Percentiles rank a stretch among this genome's conserved stretches.
These are phyloP conservation scores for Primulina eburnea DNA, from an alignment of 257 asterid genomes.

Conservation along the genomic window DNA sequence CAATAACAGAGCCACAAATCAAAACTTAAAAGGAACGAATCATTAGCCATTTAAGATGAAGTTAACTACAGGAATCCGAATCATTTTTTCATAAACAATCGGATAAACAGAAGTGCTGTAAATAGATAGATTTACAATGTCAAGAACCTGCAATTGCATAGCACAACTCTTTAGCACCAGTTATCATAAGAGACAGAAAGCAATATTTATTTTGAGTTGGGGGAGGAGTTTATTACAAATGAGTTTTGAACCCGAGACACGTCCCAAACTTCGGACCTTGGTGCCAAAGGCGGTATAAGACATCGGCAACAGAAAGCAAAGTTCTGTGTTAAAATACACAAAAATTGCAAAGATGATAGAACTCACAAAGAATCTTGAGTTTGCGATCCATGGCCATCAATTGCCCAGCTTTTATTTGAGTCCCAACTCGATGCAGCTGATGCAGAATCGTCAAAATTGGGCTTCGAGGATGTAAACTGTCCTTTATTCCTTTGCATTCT, in stretches of 20 bases:
- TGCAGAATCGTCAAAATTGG: slow-evolving; percentile 53
- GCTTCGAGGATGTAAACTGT: slow-evolving; percentile 67
- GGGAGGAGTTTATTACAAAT: too few relatives aligned
- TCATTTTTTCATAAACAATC: not conserved
- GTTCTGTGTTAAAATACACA: not conserved
- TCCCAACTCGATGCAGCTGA: slow-evolving; percentile 69
- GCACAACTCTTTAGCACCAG: slow-evolving; percentile 1
- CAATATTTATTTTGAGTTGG: not conserved
- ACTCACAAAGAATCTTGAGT: slow-evolving; percentile 58
- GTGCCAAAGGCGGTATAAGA: too few relatives aligned
- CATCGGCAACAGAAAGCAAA: not conserved
- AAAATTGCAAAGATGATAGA: not conserved
- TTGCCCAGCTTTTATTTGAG: slow-evolving; percentile 52
- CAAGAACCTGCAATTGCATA: not conserved
- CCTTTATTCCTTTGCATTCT: slow-evolving; percentile 88
- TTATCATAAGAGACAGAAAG: slow-evolving; percentile 13
- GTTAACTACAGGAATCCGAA: slow-evolving; percentile 12
- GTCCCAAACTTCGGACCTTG: too few relatives aligned
- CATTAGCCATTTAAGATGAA: slow-evolving; percentile 11
- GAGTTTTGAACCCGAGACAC: too few relatives aligned
- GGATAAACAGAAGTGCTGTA: slow-evolving; percentile 2
- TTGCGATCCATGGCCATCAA: slow-evolving; percentile 46
- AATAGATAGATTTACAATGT: slow-evolving; percentile 2
- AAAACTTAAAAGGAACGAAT: not conserved
- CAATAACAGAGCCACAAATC: not conserved